Base-by-base conservation (phyloP, 2,329 filamentous ascomycete species). In the Phialophora expanda region DNA sequence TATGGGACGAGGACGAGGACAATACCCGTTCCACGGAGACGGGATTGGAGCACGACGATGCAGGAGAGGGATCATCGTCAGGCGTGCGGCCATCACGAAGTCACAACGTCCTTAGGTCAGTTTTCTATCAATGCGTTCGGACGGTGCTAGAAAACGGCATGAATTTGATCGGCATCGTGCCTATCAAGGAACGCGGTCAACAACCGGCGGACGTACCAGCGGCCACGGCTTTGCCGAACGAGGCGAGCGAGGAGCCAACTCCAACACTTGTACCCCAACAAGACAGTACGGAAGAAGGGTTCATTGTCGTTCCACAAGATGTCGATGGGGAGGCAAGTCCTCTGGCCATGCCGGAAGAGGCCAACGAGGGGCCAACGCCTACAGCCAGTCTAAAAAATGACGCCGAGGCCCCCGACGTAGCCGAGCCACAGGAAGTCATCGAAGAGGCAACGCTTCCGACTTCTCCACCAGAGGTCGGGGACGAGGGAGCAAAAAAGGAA, bases 71-170 rank as follows among this genome's bases (percentile, higher is more conserved):
- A 53, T 53, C 48, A 53, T 24, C 20, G 9, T 28, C 48, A 26
- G 22, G 1, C 20, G 26, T 53, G 48, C 9, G 5, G 26, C 22
- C 48, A 12, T 26, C 48, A 4, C 48, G 12, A 9, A 28, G 20
- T 28, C 20, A 26, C 48, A 4, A 28, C 22, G 9, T 22, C 9
- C 48, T 53, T 11, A 53, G 26, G 26, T 44, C 54, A 48, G 46
- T 44, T 30, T 26, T 55, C 54, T 32, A 57, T 20, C 26, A 62
- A 22, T 28, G 41, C n/a, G n/a, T 38, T 9, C n/a, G 24, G n/a
- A 50, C 57, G 26, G 48, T 61, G 30, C 26, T 38, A 24, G 54
- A 28, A 50, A 54, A 46, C 7, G 20, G 51, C 24, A 53, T 34
- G 32, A 28, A 53, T 14, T 22, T 53, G 22, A 53, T 57, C 54